Base-by-base conservation (phyloP, 768 basidiomycete genomes). In the Leccinum subgranulosum region DNA sequence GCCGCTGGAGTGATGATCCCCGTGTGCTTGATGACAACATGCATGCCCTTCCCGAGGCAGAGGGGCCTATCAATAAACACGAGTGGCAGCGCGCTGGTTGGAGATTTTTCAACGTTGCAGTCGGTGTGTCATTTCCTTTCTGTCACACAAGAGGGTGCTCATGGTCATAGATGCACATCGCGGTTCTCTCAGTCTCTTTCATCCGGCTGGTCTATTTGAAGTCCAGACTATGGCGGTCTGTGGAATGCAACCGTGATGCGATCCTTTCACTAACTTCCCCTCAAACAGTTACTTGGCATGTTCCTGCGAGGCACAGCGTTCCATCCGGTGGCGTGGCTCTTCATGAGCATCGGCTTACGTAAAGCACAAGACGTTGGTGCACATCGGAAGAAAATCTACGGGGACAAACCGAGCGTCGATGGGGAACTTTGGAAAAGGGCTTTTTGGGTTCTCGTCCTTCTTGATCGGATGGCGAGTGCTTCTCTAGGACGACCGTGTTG, bases 381-480 rank as follows among this genome's bases (percentile, higher is more conserved):
- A 6, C 92, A 94, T 64, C 79, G 85, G 49, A 84, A 77, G 66
- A 83, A 78, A 61, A 76, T 80, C 1, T 88, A 88, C 56, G 73
- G 74, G 3, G 64, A 67, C 6, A 71, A 70, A 59, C 75, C 80
- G 7, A 78, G 74, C 64, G 60, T 79, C 53, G 84, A 88, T 45
- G 81, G 84, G 36, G 89, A 92, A 61, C 75, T 88, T 15, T 90
- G 87, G 83, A 91, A 88, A 67, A 82, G 92, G 27, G 85, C 84
- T 0, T 90, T 92, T 66, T 91, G 88, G 88, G 81, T 78, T 60
- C 77, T 90, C 6, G 76, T 86, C 12, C 75, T 80, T 6, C 78
- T 83, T 52, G 88, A 90, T 61, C 81, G 85, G 39, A 68, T 84
- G 33, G 76, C 76, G 19, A 82, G 82, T 49, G 78, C 78, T 34